Base-by-base conservation (phyloP, 495 filamentous ascomycete genomes). In the Xylaria longipes region DNA sequence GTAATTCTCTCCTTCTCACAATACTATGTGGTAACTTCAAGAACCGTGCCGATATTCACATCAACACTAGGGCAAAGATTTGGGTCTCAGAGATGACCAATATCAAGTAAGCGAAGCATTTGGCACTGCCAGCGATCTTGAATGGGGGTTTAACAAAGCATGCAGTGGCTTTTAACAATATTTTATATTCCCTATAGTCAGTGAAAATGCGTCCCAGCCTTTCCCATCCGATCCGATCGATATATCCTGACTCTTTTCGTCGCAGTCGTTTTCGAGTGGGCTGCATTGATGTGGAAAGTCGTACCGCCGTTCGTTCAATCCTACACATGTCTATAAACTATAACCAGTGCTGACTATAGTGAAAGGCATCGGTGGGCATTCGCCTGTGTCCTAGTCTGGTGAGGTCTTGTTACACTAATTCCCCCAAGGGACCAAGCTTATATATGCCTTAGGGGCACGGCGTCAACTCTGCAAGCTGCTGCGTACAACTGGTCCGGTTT, bases 161-260 rank as follows among this genome's bases (percentile, higher is more conserved):
- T 56, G 1, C 22, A 90, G 73, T 97, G 92, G 92, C 83, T 95
- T 22, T 80, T 95, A 57, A 94, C 91, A 0, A 90, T 93, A 43
- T 96, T 95, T 75, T 95, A 95, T 75, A 91, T 90, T 27, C 81
- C 86, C 2, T 90, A 90, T 70, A 89, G 80, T 83, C 45, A 70
- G 68, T 64, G 63, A 46, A 75, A 31, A 74, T 61, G 67, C 68
- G 22, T 29, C 68, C 69, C 22, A 11, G 15, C n/a, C 15, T 33
- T 20, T 17, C 1, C 45, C 22, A 57, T n/a, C 11, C 39, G 2
- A 60, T 17, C 6, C 39, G 1, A 57, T 61, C n/a, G n/a, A 68
- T 5, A 11, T 22, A 64, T 72, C 52, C 48, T 70, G 65, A 76
- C 87, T 20, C 77, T 27, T 83, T 84, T 56, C 88, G 80, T 37